These are phyloP conservation scores for Rhytidiadelphus loreus DNA, from an alignment of 225 moss, liverwort and hornwort species.

Conservation along the genomic window DNA sequence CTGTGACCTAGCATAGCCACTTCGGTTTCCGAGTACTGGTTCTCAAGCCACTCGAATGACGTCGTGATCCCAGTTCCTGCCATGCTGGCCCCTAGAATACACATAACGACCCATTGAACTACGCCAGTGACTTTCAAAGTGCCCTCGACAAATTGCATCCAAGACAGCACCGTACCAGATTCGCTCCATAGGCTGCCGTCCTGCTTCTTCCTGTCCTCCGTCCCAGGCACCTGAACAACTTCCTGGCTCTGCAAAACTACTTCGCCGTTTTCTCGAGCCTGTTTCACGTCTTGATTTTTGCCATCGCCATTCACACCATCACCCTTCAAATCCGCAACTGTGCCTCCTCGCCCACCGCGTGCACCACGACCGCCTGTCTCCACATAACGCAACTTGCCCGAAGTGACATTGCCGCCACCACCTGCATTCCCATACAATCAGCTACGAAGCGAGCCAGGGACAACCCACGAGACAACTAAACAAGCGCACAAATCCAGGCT, in stretches of 20 bases:
- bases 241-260: conserved; percentile 6
- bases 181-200: conserved; percentile 56
- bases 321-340: conserved; percentile 22
- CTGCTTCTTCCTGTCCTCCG: conserved; percentile 70
- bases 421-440: not conserved
- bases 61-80: not conserved
- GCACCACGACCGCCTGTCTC: conserved; percentile 44
- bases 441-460: not conserved
- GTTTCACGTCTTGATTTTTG: conserved; percentile 17
- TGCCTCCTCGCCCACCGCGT: conserved; percentile 39
- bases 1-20: not conserved
- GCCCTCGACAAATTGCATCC: not conserved
- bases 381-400: conserved; percentile 50
- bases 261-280: conserved; percentile 48
- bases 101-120: not conserved
- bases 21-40: not conserved
- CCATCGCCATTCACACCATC: conserved; percentile 17
- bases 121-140: not conserved
- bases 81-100: not conserved
- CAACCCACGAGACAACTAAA: not conserved
- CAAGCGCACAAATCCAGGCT: not conserved
- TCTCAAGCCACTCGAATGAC: not conserved
- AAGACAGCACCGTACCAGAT: conserved; percentile 31
- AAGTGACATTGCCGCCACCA: conserved; percentile 3
- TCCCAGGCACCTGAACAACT: not conserved